Percentiles rank a stretch among this genome's conserved stretches.
Evolutionary conservation across 148 eudicot genomes (phyloP).

Genomic region (Chenopodium quinoa): DNA sequence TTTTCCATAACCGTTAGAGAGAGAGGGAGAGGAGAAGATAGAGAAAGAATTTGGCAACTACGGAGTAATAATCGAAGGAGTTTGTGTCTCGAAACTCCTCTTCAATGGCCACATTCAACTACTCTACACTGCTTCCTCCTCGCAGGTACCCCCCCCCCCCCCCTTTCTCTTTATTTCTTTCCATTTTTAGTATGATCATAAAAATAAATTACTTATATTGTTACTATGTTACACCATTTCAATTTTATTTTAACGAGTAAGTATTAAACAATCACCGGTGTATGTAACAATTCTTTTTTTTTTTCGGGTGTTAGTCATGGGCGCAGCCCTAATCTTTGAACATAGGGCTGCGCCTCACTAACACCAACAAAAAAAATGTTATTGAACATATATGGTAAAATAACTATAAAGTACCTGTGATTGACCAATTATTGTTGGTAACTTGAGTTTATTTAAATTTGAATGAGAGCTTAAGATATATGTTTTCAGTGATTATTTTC

Average conservation of each 20-base stretch:
- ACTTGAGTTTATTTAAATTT: not conserved
- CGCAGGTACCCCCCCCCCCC: constrained; percentile 45
- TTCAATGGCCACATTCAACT: constrained; percentile 66
- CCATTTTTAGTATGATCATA: not conserved
- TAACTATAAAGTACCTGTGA: too few species aligned
- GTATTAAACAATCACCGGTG: too few species aligned
- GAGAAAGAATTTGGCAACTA: constrained; percentile 4
- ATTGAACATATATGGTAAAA: too few species aligned
- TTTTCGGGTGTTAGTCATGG: too few species aligned
- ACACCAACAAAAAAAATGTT: too few species aligned
- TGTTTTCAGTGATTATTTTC: constrained; percentile 62
- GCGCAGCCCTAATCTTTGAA: too few species aligned
- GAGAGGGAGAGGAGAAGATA: not conserved
- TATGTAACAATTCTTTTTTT: too few species aligned
- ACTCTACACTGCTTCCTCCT: constrained; percentile 48
- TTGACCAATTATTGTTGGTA: too few species aligned
- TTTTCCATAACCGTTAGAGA: constrained; percentile 12
- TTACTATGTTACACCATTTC: not conserved
- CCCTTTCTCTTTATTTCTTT: not conserved
- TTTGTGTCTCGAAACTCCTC: constrained; percentile 7
- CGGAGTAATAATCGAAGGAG: constrained; percentile 11
- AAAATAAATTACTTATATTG: too few species aligned
- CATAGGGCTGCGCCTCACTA: too few species aligned
- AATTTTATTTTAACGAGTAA: not conserved
- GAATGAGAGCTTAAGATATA: constrained; percentile 34